Evolutionary conservation across 257 asterid species (phyloP), one percentile per base, ranked within the genome.

Genomic region (Petrea volubilis): DNA sequence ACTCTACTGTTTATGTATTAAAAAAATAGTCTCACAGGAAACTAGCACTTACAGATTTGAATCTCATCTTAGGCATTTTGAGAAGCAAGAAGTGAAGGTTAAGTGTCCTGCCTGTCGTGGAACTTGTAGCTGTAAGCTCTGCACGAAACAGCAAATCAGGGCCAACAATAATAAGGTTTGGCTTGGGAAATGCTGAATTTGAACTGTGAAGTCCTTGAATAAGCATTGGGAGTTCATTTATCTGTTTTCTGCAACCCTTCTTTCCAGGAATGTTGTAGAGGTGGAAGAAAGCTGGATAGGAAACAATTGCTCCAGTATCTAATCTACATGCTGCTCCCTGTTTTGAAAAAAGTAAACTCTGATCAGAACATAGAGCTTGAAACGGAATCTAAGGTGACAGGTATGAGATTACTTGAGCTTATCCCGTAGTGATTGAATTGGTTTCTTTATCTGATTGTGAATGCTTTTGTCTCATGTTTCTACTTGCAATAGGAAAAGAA

Each of bases 91-190:
- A 67, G 80, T 89, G 75, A 90, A 83, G 82, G 77, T 53, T 62
- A 80, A 73, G 74, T 95, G 99, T 65, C 98, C 98, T 66, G 90
- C 88, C 68, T 95, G 99, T 73, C 77, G 80, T 21, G 86, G 84
- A 83, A 75, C 82, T 17, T 95, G 99, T 81, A 66, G 78, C 75
- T 95, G 99, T 82, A 81, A 74, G 66, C 85, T 86, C 78, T 92
- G 99, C 78, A 59, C 71, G 72, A 88, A 79, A 64, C 82, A 60
- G 73, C 80, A 84, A 76, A 68, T 56, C 56, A 78, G 73, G 65
- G 80, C 78, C 28, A 60, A 31, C 57, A 74, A 47, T 80, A 79
- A 79, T 52, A 86, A 90, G 98, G 99, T 95, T 70, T 74, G 90
- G 41, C 78, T 62, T 50, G 61, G 38, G 50, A 64, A 36, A 14